Base-by-base conservation (phyloP, 2,329 filamentous ascomycete species). In the Fusarium foetens region DNA sequence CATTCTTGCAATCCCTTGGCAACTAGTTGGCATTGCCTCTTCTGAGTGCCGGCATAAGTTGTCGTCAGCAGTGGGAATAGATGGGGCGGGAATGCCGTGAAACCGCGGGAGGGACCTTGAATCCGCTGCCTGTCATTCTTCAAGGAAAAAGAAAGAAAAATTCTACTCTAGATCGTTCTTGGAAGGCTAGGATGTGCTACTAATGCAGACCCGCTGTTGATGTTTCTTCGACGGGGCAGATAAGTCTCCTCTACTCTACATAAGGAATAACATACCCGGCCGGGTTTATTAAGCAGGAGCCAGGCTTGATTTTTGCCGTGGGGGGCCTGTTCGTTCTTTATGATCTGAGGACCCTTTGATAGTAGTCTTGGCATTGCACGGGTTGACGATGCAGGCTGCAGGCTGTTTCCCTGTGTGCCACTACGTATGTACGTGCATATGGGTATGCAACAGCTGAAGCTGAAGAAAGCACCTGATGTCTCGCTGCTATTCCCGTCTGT, bases 1-100 rank as follows among this genome's bases (percentile, higher is more conserved):
- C 8, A 17, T 31, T 42, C 8, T 54, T 19, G 25, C 25, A 23
- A 31, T n/a, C 25, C 21, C 36, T 23, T 54, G 51, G 25, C 36
- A 29, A n/a, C 49, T 27, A 35, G 25, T 19, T 49, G 14, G 55
- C 25, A 31, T 58, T 58, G 33, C 43, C 55, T 58, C 42, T 58
- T 38, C 55, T 52, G 68, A 73, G 55, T 73, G 29, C 71, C 71
- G 71, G 71, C 71, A 73, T 73, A 43, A 73, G 59, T 65, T 65
- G 55, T 73, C 51, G 54, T 62, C 63, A 74, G 59, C 64, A 54
- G 64, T 71, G 72, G 74, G 63, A 69, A 73, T 73, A 62, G 71
- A 71, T 70, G 66, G 66, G 73, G 71, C 57, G 73, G 61, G 57
- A 67, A 66, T 70, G 66, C 67, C 66, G 66, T 59, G 67, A 70